These are phyloP conservation scores for Aspergillus carlsbadensis DNA, from an alignment of 495 filamentous ascomycete species.

Conservation along the genomic window DNA sequence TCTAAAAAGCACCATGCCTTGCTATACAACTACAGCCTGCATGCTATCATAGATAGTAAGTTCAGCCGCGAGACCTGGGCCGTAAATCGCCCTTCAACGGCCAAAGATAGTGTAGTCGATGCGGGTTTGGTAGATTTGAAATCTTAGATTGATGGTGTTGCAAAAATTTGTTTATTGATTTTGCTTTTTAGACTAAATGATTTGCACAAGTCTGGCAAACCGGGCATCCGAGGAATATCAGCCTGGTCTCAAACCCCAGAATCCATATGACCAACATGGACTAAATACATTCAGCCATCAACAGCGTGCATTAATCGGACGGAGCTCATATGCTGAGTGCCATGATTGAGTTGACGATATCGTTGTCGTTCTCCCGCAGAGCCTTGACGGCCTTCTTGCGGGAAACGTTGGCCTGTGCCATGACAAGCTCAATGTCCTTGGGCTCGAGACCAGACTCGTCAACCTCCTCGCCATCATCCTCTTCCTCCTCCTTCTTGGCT, in stretches of 20 bases:
- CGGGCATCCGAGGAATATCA: constrained; percentile 26
- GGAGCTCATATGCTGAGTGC: constrained; percentile 83
- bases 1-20: no score
- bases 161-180: constrained; percentile 31
- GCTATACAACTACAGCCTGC: no score
- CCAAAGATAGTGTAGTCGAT: no score
- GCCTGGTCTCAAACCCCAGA: constrained; percentile 32
- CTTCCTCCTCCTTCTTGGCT: constrained; percentile 81
- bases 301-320: constrained; percentile 15
- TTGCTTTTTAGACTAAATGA: constrained; percentile 39
- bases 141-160: no score
- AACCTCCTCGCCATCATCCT: constrained; percentile 94
- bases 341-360: constrained; percentile 99
- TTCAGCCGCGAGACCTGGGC: no score
- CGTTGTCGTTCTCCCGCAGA: constrained; percentile 97
- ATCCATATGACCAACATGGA: constrained; percentile 27
- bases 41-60: no score
- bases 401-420: constrained; percentile 94
- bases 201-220: constrained; percentile 37
- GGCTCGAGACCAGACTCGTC: constrained; percentile 91
- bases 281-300: constrained; percentile 22
- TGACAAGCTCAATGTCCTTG: constrained; percentile 99
- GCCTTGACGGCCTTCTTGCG: constrained; percentile 99
- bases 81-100: no score
- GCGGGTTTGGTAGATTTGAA: no score